A percentile compares a stretch with the other conserved stretches of the same genome.
phyloP scores from a whole-genome alignment of 1,139 yeast genomes.

The Groenewaldozyma auringiensis region DNA sequence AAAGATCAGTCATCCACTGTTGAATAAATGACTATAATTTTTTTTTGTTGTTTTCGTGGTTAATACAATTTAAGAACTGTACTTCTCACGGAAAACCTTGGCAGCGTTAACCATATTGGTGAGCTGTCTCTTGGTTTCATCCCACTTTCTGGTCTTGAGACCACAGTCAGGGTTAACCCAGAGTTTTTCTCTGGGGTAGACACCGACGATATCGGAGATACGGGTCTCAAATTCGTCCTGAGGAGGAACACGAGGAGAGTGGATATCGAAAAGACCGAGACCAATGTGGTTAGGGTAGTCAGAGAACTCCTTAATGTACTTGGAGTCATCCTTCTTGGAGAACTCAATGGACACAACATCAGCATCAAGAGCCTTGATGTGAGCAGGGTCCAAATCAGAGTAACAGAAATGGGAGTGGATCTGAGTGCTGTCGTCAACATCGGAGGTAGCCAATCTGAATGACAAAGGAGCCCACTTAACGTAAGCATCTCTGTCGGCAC shows the following conservation, averaged over 20 bases:
- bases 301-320: slow-evolving; percentile 95
- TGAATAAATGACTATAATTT: slow-evolving; percentile 4
- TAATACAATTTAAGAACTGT: slow-evolving; percentile 18
- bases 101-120: slow-evolving; percentile 99
- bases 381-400: slow-evolving; percentile 99
- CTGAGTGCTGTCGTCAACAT: slow-evolving; percentile 91
- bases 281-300: slow-evolving; percentile 99
- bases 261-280: slow-evolving; percentile 97
- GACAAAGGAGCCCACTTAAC: slow-evolving; percentile 99
- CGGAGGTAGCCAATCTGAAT: slow-evolving; percentile 98
- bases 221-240: slow-evolving; percentile 91
- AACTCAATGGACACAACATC: slow-evolving; percentile 98
- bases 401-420: slow-evolving; percentile 99
- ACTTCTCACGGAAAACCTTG: slow-evolving; percentile 72
- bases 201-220: slow-evolving; percentile 89
- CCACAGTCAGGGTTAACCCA: slow-evolving; percentile 99
- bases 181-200: slow-evolving; percentile 94
- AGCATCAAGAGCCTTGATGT: slow-evolving; percentile 98
- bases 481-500: slow-evolving; percentile 93
- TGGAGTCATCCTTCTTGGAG: slow-evolving; percentile 98
- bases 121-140: slow-evolving; percentile 70
- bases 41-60: not conserved
- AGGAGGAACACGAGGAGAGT: slow-evolving; percentile 99
- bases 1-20: slow-evolving; percentile 4
- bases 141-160: slow-evolving; percentile 96